These are phyloP conservation scores for Lobosporangium transversale DNA, from an alignment of 192 early-diverging fungal species.

Conservation along the genomic window DNA sequence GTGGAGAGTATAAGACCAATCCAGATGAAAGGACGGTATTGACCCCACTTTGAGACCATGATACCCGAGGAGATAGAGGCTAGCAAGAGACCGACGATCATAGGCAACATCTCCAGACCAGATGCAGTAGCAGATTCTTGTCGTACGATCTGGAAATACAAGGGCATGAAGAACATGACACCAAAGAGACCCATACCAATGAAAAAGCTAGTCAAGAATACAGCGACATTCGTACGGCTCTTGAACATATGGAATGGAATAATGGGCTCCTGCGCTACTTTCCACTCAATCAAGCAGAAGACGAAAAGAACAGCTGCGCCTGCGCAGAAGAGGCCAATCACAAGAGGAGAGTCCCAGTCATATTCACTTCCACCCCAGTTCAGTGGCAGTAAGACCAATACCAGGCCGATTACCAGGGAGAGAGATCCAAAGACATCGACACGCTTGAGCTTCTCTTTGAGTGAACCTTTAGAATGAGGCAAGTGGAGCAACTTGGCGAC, in stretches of 20 bases:
- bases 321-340: constrained; percentile 64
- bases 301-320: constrained; percentile 56
- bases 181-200: constrained; percentile 60
- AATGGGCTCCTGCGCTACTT: constrained; percentile 73
- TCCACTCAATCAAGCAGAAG: constrained; percentile 73
- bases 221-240: constrained; percentile 54
- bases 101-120: constrained; percentile 79
- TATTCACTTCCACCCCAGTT: constrained; percentile 79
- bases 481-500: constrained; percentile 65
- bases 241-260: constrained; percentile 71
- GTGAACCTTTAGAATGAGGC: constrained; percentile 57
- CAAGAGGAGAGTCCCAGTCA: constrained; percentile 69
- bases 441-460: constrained; percentile 62
- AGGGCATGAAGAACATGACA: constrained; percentile 74
- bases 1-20: constrained; percentile 67
- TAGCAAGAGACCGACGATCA: constrained; percentile 75
- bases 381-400: constrained; percentile 74
- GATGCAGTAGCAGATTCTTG: constrained; percentile 65
- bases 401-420: constrained; percentile 59
- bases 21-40: constrained; percentile 71
- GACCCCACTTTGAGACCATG: constrained; percentile 60
- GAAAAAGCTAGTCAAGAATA: constrained; percentile 54
- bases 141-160: constrained; percentile 76
- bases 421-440: constrained; percentile 73
- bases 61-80: constrained; percentile 71